Evolutionary conservation across 345 rosid genomes (phyloP).

Genomic region (Chamaenerion angustifolium): DNA sequence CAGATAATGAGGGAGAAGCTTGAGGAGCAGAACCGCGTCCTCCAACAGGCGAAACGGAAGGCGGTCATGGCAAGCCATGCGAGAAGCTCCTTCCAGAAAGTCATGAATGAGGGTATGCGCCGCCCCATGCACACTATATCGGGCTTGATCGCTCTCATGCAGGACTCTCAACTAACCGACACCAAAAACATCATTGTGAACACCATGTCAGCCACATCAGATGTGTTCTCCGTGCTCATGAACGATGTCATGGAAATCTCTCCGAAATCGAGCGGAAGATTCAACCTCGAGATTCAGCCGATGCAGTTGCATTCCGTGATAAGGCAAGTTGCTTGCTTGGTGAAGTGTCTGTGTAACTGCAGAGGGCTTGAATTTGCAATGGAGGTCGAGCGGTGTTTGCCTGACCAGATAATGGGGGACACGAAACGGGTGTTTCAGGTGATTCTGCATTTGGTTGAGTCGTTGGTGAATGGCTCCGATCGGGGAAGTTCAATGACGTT

Average conservation of each 20-base stretch:
- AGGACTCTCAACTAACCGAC: constrained; percentile 36
- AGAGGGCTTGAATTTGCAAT: constrained; percentile 39
- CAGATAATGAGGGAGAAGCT: constrained; percentile 76
- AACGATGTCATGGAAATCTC: constrained; percentile 69
- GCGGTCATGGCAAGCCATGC: constrained; percentile 83
- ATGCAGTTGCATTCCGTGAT: constrained; percentile 47
- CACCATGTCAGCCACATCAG: constrained; percentile 64
- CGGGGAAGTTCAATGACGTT: constrained; percentile 32
- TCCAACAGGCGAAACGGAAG: constrained; percentile 50
- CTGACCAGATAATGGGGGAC: constrained; percentile 64
- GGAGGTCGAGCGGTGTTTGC: constrained; percentile 61
- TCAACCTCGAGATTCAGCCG: constrained; percentile 40
- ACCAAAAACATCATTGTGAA: constrained; percentile 57
- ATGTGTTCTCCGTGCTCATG: constrained; percentile 53
- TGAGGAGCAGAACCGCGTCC: constrained; percentile 69
- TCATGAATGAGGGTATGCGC: constrained; percentile 88
- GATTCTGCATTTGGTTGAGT: constrained; percentile 71
- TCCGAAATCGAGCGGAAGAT: constrained; percentile 42
- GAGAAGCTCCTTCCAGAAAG: constrained; percentile 59
- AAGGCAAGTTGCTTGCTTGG: constrained; percentile 60
- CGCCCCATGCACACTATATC: constrained; percentile 70
- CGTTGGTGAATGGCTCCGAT: constrained; percentile 33
- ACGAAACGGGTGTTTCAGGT: constrained; percentile 77
- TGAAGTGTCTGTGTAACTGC: constrained; percentile 55
- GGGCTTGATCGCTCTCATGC: constrained; percentile 66